Percentiles rank a stretch among this genome's conserved stretches.
These are phyloP conservation scores for Penicillium arizonense DNA, from an alignment of 495 filamentous ascomycete genomes.

Conservation along the genomic window DNA sequence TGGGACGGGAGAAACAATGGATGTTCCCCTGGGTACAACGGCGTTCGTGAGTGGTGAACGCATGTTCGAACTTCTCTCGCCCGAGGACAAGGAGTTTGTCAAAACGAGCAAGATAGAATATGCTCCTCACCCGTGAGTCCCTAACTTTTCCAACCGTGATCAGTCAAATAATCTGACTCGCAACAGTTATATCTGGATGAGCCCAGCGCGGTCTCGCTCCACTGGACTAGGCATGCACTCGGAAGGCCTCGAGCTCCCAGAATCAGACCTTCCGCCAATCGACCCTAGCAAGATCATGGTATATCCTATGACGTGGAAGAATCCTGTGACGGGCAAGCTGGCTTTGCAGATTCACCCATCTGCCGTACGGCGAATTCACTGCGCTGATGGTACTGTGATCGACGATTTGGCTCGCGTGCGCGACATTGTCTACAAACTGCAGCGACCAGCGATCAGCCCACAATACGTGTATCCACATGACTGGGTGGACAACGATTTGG, in stretches of 20 bases:
- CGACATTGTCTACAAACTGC: conserved; percentile 62
- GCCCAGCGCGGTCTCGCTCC: conserved; percentile 57
- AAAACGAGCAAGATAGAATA: conserved; percentile 66
- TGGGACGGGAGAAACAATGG: conserved; percentile 62
- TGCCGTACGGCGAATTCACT: conserved; percentile 62
- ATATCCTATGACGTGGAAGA: conserved; percentile 71
- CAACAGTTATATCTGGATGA: conserved; percentile 69
- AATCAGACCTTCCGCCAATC: conserved; percentile 58
- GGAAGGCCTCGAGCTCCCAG: conserved; percentile 55
- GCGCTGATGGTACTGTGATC: conserved; percentile 59
- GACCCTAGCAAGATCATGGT: conserved; percentile 64
- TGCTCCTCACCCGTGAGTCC: conserved; percentile 59
- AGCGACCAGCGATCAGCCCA: conserved; percentile 69
- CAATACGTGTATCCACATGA: conserved; percentile 68
- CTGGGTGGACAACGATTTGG: conserved; percentile 71
- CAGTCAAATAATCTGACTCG: neutral
- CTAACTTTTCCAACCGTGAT: neutral
- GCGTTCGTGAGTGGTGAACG: conserved; percentile 67
- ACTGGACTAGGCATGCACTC: conserved; percentile 66
- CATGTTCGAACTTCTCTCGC: conserved; percentile 62
- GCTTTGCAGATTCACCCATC: conserved; percentile 71
- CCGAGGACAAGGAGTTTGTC: conserved; percentile 63
- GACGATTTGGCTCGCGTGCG: conserved; percentile 64
- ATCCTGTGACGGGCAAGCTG: conserved; percentile 63
- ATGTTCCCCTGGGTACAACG: conserved; percentile 72